Base-by-base conservation (phyloP, 768 basidiomycete genomes). In the Neoboletus subvelutipes region DNA sequence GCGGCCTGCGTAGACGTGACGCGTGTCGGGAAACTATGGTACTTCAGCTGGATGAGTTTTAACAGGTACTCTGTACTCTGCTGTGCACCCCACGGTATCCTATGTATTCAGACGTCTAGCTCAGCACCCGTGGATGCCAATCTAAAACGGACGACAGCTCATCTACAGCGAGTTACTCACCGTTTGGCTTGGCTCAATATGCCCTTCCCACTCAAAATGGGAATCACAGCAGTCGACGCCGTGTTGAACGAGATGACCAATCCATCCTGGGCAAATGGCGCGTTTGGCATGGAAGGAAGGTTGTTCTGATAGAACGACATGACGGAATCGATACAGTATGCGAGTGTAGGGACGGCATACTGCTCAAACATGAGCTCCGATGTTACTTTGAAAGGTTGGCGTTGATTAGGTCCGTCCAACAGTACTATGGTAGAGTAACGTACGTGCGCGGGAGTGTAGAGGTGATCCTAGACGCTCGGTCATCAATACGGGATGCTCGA, bases 331-430 rank as follows among this genome's bases (percentile, higher is more conserved):
- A 97, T 77, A 52, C 90, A 92, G 74, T 91, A 98, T 5, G 90
- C 78, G 46, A 98, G 78, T 6, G 88, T 85, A 1, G 96, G 95
- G 5, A 88, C 92, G 5, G 80, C 79, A 69, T 98, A 99, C 45
- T 86, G 81, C 74, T 99, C 97, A 67, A 99, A 99, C 74, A 99
- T 84, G 31, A 99, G 85, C 67, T 99, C 97, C 0, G 94, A 94
- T 10, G 94, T 96, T 54, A 97, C 93, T 95, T 48, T 65, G 43
- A 43, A 31, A 37, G 41, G 29, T 49, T 43, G 36, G n/a, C 48
- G 42, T 55, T 6, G 39, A 43, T 29, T 8, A 33, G 6, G 26
- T 49, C 20, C 20, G 40, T 41, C 33, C 11, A 22, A 36, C 1
- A 29, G 40, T 7, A 33, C 39, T 49, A 12, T 24, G 52, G 45